Percentiles rank a stretch among this genome's conserved stretches.
These are phyloP conservation scores for Cyclocybe cylindracea DNA, from an alignment of 768 basidiomycete genomes.

Conservation along the genomic window DNA sequence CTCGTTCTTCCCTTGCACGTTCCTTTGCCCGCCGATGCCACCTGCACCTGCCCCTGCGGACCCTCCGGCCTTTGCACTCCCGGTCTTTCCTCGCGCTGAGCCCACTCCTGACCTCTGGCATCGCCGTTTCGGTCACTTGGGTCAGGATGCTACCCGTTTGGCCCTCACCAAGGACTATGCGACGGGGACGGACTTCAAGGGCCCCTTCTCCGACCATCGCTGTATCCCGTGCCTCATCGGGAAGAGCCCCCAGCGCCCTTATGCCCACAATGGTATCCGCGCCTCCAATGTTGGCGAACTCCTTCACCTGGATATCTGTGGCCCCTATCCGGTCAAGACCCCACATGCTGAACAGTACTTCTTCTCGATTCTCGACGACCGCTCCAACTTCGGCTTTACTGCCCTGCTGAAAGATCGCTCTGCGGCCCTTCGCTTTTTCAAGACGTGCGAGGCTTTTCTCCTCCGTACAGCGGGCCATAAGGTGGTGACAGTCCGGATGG, in stretches of 20 bases:
- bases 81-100: background rate
- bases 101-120: conserved; percentile 22
- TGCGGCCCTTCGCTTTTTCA: conserved; percentile 1
- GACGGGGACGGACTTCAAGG: no score
- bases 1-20: no score
- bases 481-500: no score
- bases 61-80: conserved; percentile 2
- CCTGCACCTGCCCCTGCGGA: background rate
- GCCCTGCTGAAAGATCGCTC: background rate
- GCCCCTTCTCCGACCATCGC: no score
- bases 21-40: conserved; percentile 1
- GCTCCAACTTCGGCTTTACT: conserved; percentile 17
- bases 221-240: no score
- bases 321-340: conserved; percentile 19
- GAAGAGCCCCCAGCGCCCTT: no score
- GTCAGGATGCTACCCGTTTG: conserved; percentile 15
- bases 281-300: conserved; percentile 16
- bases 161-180: no score
- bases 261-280: conserved; percentile 6
- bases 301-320: conserved; percentile 25
- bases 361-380: conserved; percentile 17
- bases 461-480: conserved; percentile 3
- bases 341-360: conserved; percentile 16
- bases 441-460: background rate
- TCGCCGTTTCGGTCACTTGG: conserved; percentile 23